Evolutionary conservation across 2,329 filamentous ascomycete genomes (phyloP).

Genomic region (Apiospora rasikravindrae): DNA sequence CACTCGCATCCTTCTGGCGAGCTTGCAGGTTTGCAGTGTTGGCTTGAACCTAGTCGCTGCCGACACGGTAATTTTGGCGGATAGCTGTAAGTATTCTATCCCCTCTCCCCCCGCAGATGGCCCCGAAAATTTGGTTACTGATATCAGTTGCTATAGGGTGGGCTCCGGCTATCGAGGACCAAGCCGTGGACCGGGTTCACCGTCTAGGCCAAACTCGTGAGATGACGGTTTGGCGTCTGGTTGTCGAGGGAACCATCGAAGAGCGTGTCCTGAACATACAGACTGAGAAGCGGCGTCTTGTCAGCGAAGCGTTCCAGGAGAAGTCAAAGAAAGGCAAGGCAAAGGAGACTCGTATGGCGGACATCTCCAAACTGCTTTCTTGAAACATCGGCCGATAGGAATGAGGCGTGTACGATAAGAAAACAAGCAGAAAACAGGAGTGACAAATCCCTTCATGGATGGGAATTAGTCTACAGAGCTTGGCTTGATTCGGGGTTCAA

Average conservation of each 20-base stretch:
- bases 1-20: slow-evolving; percentile 80
- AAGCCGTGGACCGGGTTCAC: slow-evolving; percentile 88
- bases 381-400: background rate
- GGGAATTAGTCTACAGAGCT: background rate
- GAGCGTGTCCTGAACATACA: slow-evolving; percentile 82
- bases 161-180: slow-evolving; percentile 91
- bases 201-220: slow-evolving; percentile 80
- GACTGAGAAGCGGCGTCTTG: slow-evolving; percentile 76
- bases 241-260: slow-evolving; percentile 82
- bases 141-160: slow-evolving; percentile 60
- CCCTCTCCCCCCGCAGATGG: too few relatives aligned
- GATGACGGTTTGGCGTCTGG: slow-evolving; percentile 79
- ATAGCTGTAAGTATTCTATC: slow-evolving; percentile 63
- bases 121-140: slow-evolving; percentile 24
- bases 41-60: slow-evolving; percentile 86
- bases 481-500: background rate
- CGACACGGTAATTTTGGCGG: slow-evolving; percentile 82
- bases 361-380: slow-evolving; percentile 24
- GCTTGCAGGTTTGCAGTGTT: slow-evolving; percentile 81
- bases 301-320: slow-evolving; percentile 80
- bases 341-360: slow-evolving; percentile 25
- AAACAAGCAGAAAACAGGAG: background rate
- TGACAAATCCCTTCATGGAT: background rate
- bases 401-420: background rate
- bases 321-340: slow-evolving; percentile 50